Conservation (phyloP, 1,139 yeast genomes). For the Protomyces inouyei region DNA sequence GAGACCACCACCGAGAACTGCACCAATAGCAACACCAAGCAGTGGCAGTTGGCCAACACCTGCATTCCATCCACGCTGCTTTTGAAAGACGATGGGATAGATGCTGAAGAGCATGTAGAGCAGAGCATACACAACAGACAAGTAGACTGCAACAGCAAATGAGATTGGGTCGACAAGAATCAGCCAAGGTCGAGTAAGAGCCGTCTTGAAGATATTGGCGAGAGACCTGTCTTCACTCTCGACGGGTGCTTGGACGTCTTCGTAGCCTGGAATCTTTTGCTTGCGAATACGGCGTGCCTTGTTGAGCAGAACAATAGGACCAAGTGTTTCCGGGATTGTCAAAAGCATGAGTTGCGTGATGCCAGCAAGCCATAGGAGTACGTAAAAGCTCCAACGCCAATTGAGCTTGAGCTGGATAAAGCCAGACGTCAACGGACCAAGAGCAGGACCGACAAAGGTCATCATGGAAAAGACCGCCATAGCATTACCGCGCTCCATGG, state of each 20-base stretch:
- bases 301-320: slow-evolving; percentile 50
- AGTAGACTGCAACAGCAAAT: slow-evolving; percentile 52
- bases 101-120: slow-evolving; percentile 75
- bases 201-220: slow-evolving; percentile 28
- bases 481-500: slow-evolving; percentile 51
- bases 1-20: slow-evolving; percentile 34
- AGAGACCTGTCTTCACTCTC: slow-evolving; percentile 35
- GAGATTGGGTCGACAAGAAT: slow-evolving; percentile 59
- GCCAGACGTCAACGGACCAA: slow-evolving; percentile 59
- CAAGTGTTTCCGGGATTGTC: slow-evolving; percentile 53
- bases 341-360: slow-evolving; percentile 47
- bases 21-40: slow-evolving; percentile 51
- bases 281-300: slow-evolving; percentile 47
- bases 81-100: slow-evolving; percentile 65
- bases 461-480: slow-evolving; percentile 58
- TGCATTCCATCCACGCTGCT: slow-evolving; percentile 53
- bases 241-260: slow-evolving; percentile 54
- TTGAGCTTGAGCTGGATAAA: slow-evolving; percentile 47
- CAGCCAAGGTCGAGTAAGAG: slow-evolving; percentile 53
- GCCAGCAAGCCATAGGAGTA: slow-evolving; percentile 53
- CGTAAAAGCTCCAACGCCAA: slow-evolving; percentile 64
- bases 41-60: slow-evolving; percentile 53
- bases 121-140: slow-evolving; percentile 57
- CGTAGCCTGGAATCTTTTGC: slow-evolving; percentile 50
- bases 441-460: slow-evolving; percentile 58